These are phyloP conservation scores for Lepidium sativum DNA, from an alignment of 345 rosid species.

Conservation along the genomic window DNA sequence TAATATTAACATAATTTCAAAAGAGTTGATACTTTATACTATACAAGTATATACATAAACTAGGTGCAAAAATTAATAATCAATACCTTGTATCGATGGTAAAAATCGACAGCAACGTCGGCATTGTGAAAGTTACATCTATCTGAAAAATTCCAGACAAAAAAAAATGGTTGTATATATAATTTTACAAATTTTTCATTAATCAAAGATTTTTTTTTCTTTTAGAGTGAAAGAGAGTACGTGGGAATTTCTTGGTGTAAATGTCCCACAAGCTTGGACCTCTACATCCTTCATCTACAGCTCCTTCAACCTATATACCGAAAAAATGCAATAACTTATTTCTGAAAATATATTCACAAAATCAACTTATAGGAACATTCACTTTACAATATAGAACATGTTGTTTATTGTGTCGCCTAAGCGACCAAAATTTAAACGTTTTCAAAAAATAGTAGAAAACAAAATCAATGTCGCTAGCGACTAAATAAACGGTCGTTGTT, in stretches of 20 bases:
- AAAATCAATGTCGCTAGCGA: too few relatives aligned
- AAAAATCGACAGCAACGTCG: conserved; percentile 39
- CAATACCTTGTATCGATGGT: conserved; percentile 42
- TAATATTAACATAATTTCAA: not conserved
- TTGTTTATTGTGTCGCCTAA: too few relatives aligned
- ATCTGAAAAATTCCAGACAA: conserved; percentile 11
- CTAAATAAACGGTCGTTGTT: too few relatives aligned
- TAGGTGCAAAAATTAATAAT: not conserved
- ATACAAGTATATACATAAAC: not conserved
- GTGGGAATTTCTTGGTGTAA: conserved; percentile 25
- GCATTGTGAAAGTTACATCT: conserved; percentile 36
- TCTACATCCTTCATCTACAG: conserved; percentile 26
- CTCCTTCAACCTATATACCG: conserved; percentile 35
- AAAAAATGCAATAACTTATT: too few relatives aligned
- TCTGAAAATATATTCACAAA: not conserved
- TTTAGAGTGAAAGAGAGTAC: not conserved
- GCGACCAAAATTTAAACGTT: too few relatives aligned
- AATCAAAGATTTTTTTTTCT: not conserved
- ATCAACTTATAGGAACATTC: not conserved
- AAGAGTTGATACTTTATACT: not conserved
- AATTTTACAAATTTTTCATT: not conserved
- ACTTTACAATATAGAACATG: too few relatives aligned
- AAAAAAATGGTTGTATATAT: not conserved
- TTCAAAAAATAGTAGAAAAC: too few relatives aligned
- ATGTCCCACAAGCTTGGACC: conserved; percentile 34